Evolutionary conservation across 257 asterid species (phyloP), one percentile per base, ranked within the genome.

Genomic region (Ehretia macrophylla): DNA sequence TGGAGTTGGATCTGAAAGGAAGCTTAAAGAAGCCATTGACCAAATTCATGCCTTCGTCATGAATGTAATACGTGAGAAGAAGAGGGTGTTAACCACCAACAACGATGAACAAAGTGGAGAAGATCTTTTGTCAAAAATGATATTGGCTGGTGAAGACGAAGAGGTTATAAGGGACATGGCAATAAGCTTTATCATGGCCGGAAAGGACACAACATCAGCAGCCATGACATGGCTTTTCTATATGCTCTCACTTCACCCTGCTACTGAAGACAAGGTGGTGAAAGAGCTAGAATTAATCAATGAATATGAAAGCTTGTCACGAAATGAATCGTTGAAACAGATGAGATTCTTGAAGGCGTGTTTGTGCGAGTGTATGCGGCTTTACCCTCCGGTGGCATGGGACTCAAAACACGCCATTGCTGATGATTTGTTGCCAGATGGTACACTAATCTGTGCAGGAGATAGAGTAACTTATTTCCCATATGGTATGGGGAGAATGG

Each of bases 371-470:
- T 72, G 88, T 0, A 76, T 90, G 90, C 72, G 97, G 71, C 93
- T 90, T 1, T 90, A 90, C 51, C 97, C 97, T 2, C 97, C 97
- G n/a, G 97, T 90, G 55, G 96, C 78, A 53, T 90, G 96, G 95
- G 97, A 90, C 70, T 88, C 96, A 0, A 88, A 88, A 54, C 90
- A 85, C 42, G 90, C 95, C 1, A 77, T 60, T 2, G 64, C 50
- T 0, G 90, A 81, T 63, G 97, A 90, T 55, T 55, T 80, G 1
- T 62, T 90, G 52, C 96, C 95, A 0, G 97, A 90, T 19, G 97
- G 97, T 0, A 87, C 96, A 38, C 10, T 18, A 22, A 57, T n/a
- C n/a, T 50, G 59, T 22, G 69, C 77, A 8, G 95, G 96, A 8
- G 87, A 83, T 65, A 64, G 94, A 64, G 89, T 88, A 10, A 88